Percentiles rank a stretch among this genome's conserved stretches.
These are phyloP conservation scores for Lyophyllum atratum DNA, from an alignment of 768 basidiomycete genomes.

Conservation along the genomic window DNA sequence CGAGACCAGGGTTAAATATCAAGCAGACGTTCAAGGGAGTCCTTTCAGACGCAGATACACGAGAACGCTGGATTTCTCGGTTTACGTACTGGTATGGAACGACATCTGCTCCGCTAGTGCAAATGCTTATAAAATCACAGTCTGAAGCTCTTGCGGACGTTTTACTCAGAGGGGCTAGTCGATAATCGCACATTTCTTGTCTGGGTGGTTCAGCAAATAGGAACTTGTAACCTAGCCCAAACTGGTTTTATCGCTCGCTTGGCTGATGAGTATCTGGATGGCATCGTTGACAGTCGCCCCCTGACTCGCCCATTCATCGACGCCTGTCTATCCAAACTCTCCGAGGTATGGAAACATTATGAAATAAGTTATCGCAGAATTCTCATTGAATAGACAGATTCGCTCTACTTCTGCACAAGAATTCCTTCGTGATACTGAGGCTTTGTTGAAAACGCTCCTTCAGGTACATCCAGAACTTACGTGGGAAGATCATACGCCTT, in stretches of 20 bases:
- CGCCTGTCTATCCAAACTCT: conserved; percentile 65
- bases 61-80: conserved; percentile 76
- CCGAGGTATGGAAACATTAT: conserved; percentile 48
- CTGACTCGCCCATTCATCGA: conserved; percentile 71
- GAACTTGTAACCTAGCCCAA: conserved; percentile 79
- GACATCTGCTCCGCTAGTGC: background rate
- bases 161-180: conserved; percentile 80
- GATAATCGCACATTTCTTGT: conserved; percentile 75
- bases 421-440: conserved; percentile 54
- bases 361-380: background rate
- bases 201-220: conserved; percentile 81
- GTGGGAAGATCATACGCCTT: background rate
- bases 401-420: conserved; percentile 53
- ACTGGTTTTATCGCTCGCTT: conserved; percentile 73
- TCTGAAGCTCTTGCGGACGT: conserved; percentile 68
- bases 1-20: conserved; percentile 74
- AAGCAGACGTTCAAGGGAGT: conserved; percentile 86
- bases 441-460: conserved; percentile 54
- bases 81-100: conserved; percentile 71
- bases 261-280: conserved; percentile 80
- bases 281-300: conserved; percentile 65
- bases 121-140: conserved; percentile 34
- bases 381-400: conserved; percentile 43
- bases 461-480: conserved; percentile 44
- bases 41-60: conserved; percentile 66